Base-by-base conservation (phyloP, 1,284 basidiomycete genomes). In the Pseudozyma sp. region DNA sequence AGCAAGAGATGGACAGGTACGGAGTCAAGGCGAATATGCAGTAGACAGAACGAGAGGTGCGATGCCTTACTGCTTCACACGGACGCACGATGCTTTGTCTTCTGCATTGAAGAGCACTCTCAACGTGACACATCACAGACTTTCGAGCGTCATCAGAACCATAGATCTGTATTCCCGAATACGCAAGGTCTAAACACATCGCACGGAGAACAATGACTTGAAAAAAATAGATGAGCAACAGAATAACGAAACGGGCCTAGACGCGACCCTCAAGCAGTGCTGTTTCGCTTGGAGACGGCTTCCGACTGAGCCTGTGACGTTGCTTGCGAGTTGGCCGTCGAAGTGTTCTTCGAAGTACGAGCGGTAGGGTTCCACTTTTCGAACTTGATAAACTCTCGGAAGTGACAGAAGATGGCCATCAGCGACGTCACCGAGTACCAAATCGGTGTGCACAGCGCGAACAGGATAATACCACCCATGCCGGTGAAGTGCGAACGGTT, bases 331-430 rank as follows among this genome's bases (percentile, higher is more conserved):
- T 63, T 68, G 31, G 29, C 47, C 11, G 39, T 29, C 19, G 58
- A 50, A 14, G 60, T 71, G 44, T 54, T 61, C 43, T 24, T 63
- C 34, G 54, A 55, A 16, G 62, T 67, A 24, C 72, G 52, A 6
- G 71, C 71, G 40, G 71, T 75, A 11, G 71, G 71, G 46, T 75
- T 69, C 71, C 71, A 75, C 50, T 79, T 79, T 43, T 73, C 70
- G 63, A 72, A 81, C 64, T 77, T 75, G 68, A 73, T 71, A 19
- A 81, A 68, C 53, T 79, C 71, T 8, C 79, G 54, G 58, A 78
- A 79, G 57, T 81, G 79, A 52, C 71, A 74, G 50, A 76, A 79
- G 62, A 79, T 79, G 37, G 68, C 61, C 64, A 73, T 75, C 55
- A 71, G 45, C 45, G 67, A 74, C 4, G 73, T 67, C 39, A 65